Percentiles rank a stretch among this genome's conserved stretches.
These are phyloP conservation scores for Thymus mandschuricus DNA, from an alignment of 257 asterid species.

Conservation along the genomic window DNA sequence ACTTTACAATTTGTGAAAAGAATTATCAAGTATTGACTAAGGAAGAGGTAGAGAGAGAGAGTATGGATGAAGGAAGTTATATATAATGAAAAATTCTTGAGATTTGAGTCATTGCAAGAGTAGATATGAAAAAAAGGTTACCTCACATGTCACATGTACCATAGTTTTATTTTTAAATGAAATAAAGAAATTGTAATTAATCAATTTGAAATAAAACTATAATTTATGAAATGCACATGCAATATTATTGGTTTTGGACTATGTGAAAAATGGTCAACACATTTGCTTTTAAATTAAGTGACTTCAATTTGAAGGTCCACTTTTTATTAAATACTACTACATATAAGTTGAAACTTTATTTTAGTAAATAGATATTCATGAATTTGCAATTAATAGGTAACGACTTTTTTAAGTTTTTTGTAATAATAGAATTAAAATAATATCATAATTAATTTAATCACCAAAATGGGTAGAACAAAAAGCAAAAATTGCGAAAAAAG, in stretches of 20 bases:
- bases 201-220: neutral
- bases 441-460: constrained; percentile 8
- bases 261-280: constrained; percentile 24
- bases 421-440: neutral
- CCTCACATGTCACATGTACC: neutral
- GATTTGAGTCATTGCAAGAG: constrained; percentile 25
- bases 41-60: neutral
- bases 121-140: neutral
- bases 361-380: neutral
- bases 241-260: neutral
- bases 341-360: neutral
- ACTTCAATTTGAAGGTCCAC: constrained; percentile 29
- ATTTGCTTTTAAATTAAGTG: constrained; percentile 39
- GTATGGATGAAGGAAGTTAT: constrained; percentile 19
- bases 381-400: neutral
- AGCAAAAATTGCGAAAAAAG: neutral
- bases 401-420: neutral
- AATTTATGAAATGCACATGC: constrained; percentile 27
- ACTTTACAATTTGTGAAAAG: neutral
- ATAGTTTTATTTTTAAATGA: neutral
- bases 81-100: constrained; percentile 24
- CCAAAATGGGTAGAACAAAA: neutral
- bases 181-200: neutral
- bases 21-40: constrained; percentile 15
- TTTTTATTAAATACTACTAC: neutral